A percentile compares a stretch with the other conserved stretches of the same genome.
These are phyloP conservation scores for Sporothrix brunneoviolacea DNA, from an alignment of 2,329 filamentous ascomycete species.

Conservation along the genomic window DNA sequence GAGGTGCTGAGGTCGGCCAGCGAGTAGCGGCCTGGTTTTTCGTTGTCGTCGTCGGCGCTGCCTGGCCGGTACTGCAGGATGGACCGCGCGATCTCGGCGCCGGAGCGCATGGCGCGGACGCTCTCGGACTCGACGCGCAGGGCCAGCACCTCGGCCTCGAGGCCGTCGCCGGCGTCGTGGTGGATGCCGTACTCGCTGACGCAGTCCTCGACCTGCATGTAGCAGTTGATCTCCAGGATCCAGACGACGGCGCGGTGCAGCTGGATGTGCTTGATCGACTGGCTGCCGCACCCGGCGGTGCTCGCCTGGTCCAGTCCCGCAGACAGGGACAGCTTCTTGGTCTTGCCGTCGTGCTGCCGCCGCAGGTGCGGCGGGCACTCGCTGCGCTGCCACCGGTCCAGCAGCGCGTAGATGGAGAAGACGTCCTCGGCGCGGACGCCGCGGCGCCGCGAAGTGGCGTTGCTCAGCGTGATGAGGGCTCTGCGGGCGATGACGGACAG, in stretches of 20 bases:
- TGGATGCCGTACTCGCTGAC: constrained; percentile 16
- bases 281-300: background rate
- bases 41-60: too few relatives aligned
- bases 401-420: constrained; percentile 1
- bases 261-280: background rate
- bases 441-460: constrained; percentile 7
- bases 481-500: constrained; percentile 18
- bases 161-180: background rate
- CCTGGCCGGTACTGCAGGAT: background rate
- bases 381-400: constrained; percentile 11
- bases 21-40: too few relatives aligned
- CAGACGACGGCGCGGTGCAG: constrained; percentile 19
- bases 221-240: constrained; percentile 19
- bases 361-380: constrained; percentile 11
- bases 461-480: constrained; percentile 12
- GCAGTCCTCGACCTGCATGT: constrained; percentile 18
- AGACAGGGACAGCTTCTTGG: background rate
- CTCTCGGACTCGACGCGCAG: constrained; percentile 17
- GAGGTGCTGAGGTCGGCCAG: constrained; percentile 16
- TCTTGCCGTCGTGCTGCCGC: background rate
- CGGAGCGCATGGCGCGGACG: constrained; percentile 14
- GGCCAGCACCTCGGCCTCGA: constrained; percentile 9
- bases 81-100: constrained; percentile 11
- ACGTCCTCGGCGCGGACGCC: constrained; percentile 13
- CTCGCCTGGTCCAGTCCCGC: background rate